Evolutionary conservation across 306 rosid species (phyloP).

Genomic region (Aeschynomene evenia): DNA sequence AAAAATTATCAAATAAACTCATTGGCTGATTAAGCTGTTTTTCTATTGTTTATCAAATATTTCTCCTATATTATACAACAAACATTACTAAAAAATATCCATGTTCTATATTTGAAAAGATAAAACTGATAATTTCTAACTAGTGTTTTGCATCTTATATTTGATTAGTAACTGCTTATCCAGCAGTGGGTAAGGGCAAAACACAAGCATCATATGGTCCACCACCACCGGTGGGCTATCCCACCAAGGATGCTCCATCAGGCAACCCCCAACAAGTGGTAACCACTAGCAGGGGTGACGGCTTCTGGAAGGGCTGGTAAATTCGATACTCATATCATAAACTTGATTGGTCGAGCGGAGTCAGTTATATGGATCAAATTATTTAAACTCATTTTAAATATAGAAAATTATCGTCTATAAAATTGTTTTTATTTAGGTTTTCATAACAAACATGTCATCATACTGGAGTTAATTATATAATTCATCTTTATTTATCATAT

Average conservation of each 20-base stretch:
- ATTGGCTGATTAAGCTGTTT: no score
- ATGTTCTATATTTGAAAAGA: background rate
- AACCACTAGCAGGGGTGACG: slow-evolving; percentile 52
- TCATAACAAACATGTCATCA: no score
- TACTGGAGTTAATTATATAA: background rate
- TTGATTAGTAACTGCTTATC: slow-evolving; percentile 36
- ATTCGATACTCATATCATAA: background rate
- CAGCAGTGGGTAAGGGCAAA: slow-evolving; percentile 25
- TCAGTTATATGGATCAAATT: background rate
- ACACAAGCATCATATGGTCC: background rate
- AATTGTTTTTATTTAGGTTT: no score
- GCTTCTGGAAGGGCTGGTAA: slow-evolving; percentile 65
- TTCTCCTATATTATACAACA: no score
- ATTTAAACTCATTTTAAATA: no score
- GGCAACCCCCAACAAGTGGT: slow-evolving; percentile 20
- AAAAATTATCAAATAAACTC: no score
- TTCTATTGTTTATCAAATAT: no score
- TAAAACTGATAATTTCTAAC: background rate
- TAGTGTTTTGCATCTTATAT: background rate
- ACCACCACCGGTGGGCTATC: slow-evolving; percentile 50
- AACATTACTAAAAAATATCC: background rate
- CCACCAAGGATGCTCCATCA: slow-evolving; percentile 32
- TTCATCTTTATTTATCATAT: background rate
- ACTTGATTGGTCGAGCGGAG: background rate
- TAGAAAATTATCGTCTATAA: no score